Base-by-base conservation (phyloP, 192 early-diverging fungal species). In the Rhizoclosmatium sp. region DNA sequence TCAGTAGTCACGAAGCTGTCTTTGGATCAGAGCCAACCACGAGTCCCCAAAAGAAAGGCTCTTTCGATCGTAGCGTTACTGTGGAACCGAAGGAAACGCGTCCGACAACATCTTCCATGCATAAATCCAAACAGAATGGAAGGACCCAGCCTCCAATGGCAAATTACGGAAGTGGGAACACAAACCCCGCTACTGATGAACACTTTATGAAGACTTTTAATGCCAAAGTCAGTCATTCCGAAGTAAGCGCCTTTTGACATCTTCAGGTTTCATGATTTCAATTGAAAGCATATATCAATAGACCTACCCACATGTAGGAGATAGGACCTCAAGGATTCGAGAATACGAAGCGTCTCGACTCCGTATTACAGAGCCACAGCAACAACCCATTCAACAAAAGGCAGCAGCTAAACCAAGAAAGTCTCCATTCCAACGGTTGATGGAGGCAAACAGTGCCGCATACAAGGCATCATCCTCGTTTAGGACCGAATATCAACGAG, bases 161-260 rank as follows among this genome's bases (percentile, higher is more conserved):
- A 31, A 40, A n/a, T 9, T 75, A 75, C 47, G 72, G 72, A 62
- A 23, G 14, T 40, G 72, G 72, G 62, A 75, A 75, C 59, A 75
- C 72, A 31, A 59, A 75, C 45, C 72, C 72, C 9, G 44, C 72
- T 45, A 21, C 46, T 16, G 72, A 75, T 56, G 59, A 75, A 10
- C 58, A 75, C 5, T 49, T 75, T n/a, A 75, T 75, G 72, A 75
- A 75, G 40, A 23, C 72, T 16, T 75, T 75, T 59, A 75, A 75
- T 64, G 56, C 45, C 1, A 60, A 64, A 31, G 72, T 64, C 9
- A 5, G n/a, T 23, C 19, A 4, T 31, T 75, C 72, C 4, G 41
- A 75, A 59, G 72, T 75, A 62, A 10, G 1, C 19, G 19, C 21
- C 21, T 62, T 62, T 62, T 19, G 31, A 31, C 31, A 31, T 31